phyloP scores from a whole-genome alignment of 2,329 filamentous ascomycete genomes.

The Ophiosphaerella korrae region DNA sequence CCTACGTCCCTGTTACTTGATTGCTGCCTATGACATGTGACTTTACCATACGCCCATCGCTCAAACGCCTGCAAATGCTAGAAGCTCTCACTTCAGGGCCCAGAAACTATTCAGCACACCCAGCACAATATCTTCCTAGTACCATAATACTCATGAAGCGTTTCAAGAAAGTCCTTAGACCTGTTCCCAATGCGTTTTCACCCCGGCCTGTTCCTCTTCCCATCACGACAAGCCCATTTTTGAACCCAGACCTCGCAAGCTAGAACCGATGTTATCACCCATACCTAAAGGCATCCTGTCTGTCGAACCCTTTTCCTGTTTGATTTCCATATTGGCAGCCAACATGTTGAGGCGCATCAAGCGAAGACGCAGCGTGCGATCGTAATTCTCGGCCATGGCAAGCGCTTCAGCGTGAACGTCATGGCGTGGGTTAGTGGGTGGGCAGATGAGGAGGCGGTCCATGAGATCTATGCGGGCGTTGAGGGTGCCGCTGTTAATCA shows the following conservation, averaged over 20 bases:
- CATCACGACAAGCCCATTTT: conserved; percentile 42
- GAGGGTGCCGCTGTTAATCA: conserved; percentile 76
- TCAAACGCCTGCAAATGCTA: conserved; percentile 3
- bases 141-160: no score
- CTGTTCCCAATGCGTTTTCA: not conserved
- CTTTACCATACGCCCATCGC: not conserved
- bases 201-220: not conserved
- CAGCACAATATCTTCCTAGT: no score
- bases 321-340: conserved; percentile 75
- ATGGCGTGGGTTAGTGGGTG: conserved; percentile 68
- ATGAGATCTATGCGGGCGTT: conserved; percentile 85
- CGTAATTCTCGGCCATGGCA: conserved; percentile 70
- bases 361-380: conserved; percentile 75
- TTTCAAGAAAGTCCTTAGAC: no score
- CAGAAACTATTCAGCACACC: not conserved
- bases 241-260: conserved; percentile 33
- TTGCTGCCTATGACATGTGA: not conserved
- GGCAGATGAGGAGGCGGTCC: conserved; percentile 76
- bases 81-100: not conserved
- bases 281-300: conserved; percentile 19
- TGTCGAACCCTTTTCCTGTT: conserved; percentile 25
- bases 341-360: conserved; percentile 78
- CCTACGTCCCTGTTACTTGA: no score
- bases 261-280: conserved; percentile 30
- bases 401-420: conserved; percentile 74